Percentiles rank a stretch among this genome's conserved stretches.
phyloP scores from a whole-genome alignment of 2,329 filamentous ascomycete genomes.

The Aureobasidium sp. region DNA sequence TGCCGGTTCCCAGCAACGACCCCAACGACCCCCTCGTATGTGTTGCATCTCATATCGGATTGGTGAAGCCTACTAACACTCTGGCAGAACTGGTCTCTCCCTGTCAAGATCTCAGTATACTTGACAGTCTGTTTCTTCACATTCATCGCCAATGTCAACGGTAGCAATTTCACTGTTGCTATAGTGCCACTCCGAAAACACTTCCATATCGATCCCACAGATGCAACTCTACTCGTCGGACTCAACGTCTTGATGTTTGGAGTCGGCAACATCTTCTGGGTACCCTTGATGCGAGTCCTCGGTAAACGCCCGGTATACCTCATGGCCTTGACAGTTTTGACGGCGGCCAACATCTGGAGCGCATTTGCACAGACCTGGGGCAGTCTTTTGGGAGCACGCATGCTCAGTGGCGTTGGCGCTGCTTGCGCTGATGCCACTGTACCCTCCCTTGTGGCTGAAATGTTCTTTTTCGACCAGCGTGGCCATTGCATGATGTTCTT shows the following conservation, averaged over 20 bases:
- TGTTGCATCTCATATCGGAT: background rate
- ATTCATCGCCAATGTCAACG: constrained; percentile 32
- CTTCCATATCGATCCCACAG: constrained; percentile 18
- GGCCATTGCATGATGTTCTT: constrained; percentile 32
- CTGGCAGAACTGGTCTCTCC: constrained; percentile 13
- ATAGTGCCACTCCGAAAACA: constrained; percentile 24
- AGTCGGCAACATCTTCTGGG: constrained; percentile 25
- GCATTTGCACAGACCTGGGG: constrained; percentile 19
- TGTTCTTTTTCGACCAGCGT: constrained; percentile 27
- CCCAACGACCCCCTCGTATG: constrained; percentile 17
- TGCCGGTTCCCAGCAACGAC: constrained; percentile 13
- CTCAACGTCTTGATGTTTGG: constrained; percentile 25
- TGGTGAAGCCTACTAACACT: background rate
- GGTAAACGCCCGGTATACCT: constrained; percentile 33
- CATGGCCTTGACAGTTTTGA: constrained; percentile 24
- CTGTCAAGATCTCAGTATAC: constrained; percentile 22
- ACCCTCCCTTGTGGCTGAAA: constrained; percentile 27
- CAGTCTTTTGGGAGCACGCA: constrained; percentile 19
- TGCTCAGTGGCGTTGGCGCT: constrained; percentile 21
- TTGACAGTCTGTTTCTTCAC: constrained; percentile 31
- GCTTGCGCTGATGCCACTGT: constrained; percentile 30
- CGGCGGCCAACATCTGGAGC: constrained; percentile 29
- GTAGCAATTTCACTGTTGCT: constrained; percentile 32
- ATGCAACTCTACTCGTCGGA: constrained; percentile 19
- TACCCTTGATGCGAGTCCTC: constrained; percentile 23